Percentiles rank a stretch among this genome's conserved stretches.
Conservation (phyloP, 2,329 filamentous ascomycete genomes). For the Paraphoma sp. region DNA sequence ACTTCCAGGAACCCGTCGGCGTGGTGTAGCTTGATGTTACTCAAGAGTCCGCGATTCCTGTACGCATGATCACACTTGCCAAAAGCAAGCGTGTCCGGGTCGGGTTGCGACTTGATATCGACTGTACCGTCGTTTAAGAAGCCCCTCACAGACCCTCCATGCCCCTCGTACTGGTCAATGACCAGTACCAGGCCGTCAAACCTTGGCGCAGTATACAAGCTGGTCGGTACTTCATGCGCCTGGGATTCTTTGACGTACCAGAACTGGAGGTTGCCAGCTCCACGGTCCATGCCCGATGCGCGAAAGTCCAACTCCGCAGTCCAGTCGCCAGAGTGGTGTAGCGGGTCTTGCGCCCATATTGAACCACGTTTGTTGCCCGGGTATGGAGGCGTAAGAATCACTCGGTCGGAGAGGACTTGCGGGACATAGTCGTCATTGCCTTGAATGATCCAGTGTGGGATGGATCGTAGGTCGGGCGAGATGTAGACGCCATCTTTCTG, state of each 20-base stretch:
- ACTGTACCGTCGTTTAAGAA: constrained; percentile 91
- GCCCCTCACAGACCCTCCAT: constrained; percentile 81
- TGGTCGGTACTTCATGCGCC: constrained; percentile 70
- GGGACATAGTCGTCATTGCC: constrained; percentile 63
- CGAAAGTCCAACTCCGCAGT: constrained; percentile 85
- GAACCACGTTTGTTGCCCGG: constrained; percentile 86
- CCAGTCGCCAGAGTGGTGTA: constrained; percentile 73
- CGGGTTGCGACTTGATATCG: constrained; percentile 78
- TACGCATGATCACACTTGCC: constrained; percentile 91
- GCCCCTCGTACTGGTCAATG: constrained; percentile 81
- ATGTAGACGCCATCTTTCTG: constrained; percentile 68
- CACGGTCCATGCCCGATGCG: constrained; percentile 82
- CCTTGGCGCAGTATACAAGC: constrained; percentile 81
- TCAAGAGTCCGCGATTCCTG: constrained; percentile 87
- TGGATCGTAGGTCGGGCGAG: constrained; percentile 63
- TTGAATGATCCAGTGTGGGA: constrained; percentile 62
- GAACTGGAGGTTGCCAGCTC: constrained; percentile 87
- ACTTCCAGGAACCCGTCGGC: constrained; percentile 73
- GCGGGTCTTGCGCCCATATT: constrained; percentile 74
- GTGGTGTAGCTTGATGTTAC: constrained; percentile 77
- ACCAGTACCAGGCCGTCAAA: constrained; percentile 93
- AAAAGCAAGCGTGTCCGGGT: constrained; percentile 86
- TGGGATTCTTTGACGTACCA: constrained; percentile 82
- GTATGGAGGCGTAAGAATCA: constrained; percentile 88
- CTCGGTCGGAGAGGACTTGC: constrained; percentile 79